Evolutionary conservation across 495 filamentous ascomycete genomes (phyloP).

Genomic region (Astrothelium subdiscretum): DNA sequence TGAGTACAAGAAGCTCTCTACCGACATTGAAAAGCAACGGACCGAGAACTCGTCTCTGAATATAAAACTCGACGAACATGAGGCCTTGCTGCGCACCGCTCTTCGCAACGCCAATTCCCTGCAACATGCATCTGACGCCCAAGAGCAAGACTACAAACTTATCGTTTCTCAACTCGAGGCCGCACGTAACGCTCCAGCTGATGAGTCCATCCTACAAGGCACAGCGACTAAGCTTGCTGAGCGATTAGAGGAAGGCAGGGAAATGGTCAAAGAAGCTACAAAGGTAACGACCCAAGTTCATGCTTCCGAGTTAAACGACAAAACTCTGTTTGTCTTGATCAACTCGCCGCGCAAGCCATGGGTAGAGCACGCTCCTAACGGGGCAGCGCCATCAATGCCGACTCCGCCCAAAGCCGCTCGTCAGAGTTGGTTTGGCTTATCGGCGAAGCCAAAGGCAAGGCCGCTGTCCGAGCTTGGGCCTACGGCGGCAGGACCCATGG

Average conservation of each 20-base stretch:
- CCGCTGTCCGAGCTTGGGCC: background rate
- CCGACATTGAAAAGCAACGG: background rate
- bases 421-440: background rate
- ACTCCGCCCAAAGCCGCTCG: background rate
- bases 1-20: background rate
- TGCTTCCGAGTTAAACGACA: background rate
- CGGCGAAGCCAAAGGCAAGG: background rate
- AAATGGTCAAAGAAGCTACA: background rate
- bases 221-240: background rate
- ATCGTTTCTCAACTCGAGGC: constrained; percentile 20
- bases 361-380: background rate
- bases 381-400: background rate
- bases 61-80: constrained; percentile 29
- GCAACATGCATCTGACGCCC: constrained; percentile 25
- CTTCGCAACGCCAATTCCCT: constrained; percentile 32
- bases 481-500: background rate
- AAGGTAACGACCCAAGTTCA: background rate
- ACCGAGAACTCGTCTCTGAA: constrained; percentile 14
- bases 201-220: background rate
- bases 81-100: constrained; percentile 17
- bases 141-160: constrained; percentile 23
- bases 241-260: constrained; percentile 2
- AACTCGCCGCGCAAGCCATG: background rate
- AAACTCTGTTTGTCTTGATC: background rate
- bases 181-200: constrained; percentile 1